Conservation (phyloP, 2,329 filamentous ascomycete genomes). For the Samsoniella hepiali region DNA sequence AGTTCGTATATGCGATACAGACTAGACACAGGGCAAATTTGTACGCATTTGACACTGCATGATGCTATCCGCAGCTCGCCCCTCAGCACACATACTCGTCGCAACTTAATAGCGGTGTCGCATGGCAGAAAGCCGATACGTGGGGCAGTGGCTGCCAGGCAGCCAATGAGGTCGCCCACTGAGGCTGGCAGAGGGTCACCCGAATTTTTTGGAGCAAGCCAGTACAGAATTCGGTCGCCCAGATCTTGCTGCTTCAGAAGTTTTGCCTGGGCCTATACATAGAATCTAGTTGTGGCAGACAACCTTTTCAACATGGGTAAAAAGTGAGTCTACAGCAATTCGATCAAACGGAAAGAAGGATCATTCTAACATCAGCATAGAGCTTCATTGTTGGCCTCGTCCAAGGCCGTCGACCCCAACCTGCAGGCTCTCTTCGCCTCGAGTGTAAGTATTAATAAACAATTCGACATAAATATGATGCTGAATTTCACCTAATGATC, state of each 20-base stretch:
- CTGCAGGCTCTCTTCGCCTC: constrained; percentile 68
- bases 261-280: background rate
- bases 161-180: background rate
- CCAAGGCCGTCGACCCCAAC: constrained; percentile 62
- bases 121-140: background rate
- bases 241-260: constrained; percentile 2
- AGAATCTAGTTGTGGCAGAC: background rate
- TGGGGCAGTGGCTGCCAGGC: background rate
- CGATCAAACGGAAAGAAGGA: background rate
- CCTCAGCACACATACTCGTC: background rate
- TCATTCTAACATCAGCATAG: constrained; percentile 26
- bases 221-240: background rate
- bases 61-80: background rate
- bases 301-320: constrained; percentile 21
- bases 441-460: constrained; percentile 56
- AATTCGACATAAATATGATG: background rate
- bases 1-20: too few relatives aligned
- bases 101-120: constrained; percentile 14
- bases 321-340: constrained; percentile 18
- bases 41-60: background rate
- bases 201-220: constrained; percentile 15
- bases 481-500: constrained; percentile 14
- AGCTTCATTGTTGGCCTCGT: constrained; percentile 40
- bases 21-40: background rate
- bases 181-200: background rate